phyloP scores from a whole-genome alignment of 2,329 filamentous ascomycete genomes.

The Penicillium sp. region DNA sequence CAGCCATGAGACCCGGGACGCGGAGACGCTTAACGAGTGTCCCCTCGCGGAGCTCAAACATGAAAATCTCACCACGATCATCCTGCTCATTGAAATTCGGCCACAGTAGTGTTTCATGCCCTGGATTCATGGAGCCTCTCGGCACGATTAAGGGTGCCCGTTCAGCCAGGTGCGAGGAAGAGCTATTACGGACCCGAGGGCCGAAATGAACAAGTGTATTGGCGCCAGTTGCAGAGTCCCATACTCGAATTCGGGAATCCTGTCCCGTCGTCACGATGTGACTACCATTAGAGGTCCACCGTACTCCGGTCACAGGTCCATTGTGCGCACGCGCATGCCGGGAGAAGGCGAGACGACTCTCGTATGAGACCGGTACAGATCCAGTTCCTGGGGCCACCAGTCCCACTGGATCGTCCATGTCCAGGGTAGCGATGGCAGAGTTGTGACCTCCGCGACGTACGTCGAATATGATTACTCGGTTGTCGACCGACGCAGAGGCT shows the following conservation, averaged over 20 bases:
- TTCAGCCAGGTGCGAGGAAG: constrained; percentile 57
- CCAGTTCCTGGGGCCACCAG: constrained; percentile 47
- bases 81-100: constrained; percentile 72
- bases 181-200: constrained; percentile 71
- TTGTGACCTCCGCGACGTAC: constrained; percentile 68
- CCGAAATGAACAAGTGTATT: constrained; percentile 91
- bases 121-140: constrained; percentile 54
- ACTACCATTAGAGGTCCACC: constrained; percentile 78
- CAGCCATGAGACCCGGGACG: constrained; percentile 57
- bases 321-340: constrained; percentile 65
- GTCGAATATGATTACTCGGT: constrained; percentile 82
- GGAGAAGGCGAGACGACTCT: constrained; percentile 44
- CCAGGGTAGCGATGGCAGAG: constrained; percentile 72
- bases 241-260: constrained; percentile 81
- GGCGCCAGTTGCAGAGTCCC: constrained; percentile 75
- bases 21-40: constrained; percentile 69
- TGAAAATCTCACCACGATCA: constrained; percentile 67
- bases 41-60: constrained; percentile 77
- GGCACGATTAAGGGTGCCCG: constrained; percentile 65
- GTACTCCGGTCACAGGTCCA: constrained; percentile 78
- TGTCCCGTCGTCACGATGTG: constrained; percentile 79
- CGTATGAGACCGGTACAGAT: constrained; percentile 30
- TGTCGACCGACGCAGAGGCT: constrained; percentile 81
- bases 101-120: constrained; percentile 71
- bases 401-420: constrained; percentile 80